Percentiles rank a stretch among this genome's conserved stretches.
Conservation (phyloP, 352 stramenopile species). For the Elongisporangium anandrum region DNA sequence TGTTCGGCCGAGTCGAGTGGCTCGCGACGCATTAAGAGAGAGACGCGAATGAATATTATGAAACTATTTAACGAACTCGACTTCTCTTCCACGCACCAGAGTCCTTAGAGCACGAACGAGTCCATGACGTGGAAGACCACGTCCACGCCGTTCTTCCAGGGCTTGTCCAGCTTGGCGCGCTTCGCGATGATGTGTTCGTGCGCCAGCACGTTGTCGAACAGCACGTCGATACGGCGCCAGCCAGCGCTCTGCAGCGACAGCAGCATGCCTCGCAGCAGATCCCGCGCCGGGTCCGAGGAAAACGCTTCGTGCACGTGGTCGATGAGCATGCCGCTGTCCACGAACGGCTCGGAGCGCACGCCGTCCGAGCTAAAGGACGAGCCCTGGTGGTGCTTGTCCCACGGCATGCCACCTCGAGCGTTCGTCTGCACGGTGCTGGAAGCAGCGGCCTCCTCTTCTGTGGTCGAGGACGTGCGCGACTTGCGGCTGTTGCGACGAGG, state of each 20-base stretch:
- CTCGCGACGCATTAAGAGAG: constrained; percentile 4
- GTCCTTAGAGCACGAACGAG: constrained; percentile 49
- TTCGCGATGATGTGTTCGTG: constrained; percentile 84
- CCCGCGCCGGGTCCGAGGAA: constrained; percentile 46
- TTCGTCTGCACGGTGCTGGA: no score
- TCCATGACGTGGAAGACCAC: constrained; percentile 76
- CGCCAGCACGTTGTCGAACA: constrained; percentile 64
- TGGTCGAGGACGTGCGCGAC: no score
- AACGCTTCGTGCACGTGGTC: constrained; percentile 69
- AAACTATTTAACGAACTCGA: neutral
- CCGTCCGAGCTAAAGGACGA: constrained; percentile 11
- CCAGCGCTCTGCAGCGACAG: constrained; percentile 67
- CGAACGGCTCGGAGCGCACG: constrained; percentile 43
- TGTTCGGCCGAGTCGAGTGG: constrained; percentile 21
- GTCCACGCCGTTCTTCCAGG: constrained; percentile 57
- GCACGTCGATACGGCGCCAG: constrained; percentile 66
- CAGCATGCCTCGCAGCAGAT: constrained; percentile 71
- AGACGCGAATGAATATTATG: neutral
- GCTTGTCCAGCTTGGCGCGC: constrained; percentile 49
- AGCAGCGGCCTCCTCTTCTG: no score
- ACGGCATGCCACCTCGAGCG: no score
- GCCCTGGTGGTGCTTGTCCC: constrained; percentile 2
- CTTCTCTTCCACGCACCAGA: neutral
- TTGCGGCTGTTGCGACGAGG: no score
- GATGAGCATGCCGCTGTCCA: constrained; percentile 50